A percentile compares a stretch with the other conserved stretches of the same genome.
These are phyloP conservation scores for Phoma sp. DNA, from an alignment of 2,329 filamentous ascomycete genomes.

Conservation along the genomic window DNA sequence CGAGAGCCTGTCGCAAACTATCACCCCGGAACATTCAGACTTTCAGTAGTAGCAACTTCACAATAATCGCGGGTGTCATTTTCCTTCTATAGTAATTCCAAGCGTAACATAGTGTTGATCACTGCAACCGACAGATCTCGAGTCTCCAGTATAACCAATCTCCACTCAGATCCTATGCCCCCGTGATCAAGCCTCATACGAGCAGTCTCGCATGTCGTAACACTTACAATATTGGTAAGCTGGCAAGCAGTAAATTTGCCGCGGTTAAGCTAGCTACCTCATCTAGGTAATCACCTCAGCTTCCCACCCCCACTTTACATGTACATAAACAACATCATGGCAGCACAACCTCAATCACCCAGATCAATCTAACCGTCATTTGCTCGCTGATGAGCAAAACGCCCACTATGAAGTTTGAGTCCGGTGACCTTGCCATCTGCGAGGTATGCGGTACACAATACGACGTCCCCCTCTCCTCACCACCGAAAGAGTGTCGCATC, in stretches of 20 bases:
- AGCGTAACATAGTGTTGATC: neutral
- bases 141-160: neutral
- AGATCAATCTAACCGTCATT: neutral
- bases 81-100: neutral
- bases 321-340: conserved; percentile 5
- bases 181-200: conserved; percentile 1
- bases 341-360: neutral
- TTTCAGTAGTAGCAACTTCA: neutral
- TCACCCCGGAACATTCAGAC: neutral
- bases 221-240: conserved; percentile 11
- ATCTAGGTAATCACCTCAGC: conserved; percentile 12
- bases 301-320: conserved; percentile 16
- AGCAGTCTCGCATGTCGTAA: neutral
- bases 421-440: conserved; percentile 64
- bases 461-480: conserved; percentile 57
- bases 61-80: neutral
- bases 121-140: neutral
- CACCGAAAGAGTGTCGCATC: conserved; percentile 67
- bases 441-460: conserved; percentile 74
- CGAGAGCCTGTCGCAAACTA: neutral
- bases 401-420: conserved; percentile 37
- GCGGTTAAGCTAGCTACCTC: conserved; percentile 19
- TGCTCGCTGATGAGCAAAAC: neutral
- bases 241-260: conserved; percentile 7
- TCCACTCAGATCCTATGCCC: neutral